These are phyloP conservation scores for Salvia hispanica DNA, from an alignment of 257 asterid genomes.

Conservation along the genomic window DNA sequence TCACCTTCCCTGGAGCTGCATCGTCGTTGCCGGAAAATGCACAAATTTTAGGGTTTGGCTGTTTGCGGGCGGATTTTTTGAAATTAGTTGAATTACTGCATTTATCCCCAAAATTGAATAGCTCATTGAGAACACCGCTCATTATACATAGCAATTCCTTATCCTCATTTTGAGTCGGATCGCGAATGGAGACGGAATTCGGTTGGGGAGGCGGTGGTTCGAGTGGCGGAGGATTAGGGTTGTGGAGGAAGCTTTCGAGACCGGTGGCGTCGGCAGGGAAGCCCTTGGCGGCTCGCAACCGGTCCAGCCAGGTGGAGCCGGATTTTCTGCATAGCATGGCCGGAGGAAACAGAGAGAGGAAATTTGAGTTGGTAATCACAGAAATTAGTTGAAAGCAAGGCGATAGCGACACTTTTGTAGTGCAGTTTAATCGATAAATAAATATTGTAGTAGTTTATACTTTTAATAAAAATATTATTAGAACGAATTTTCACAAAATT, in stretches of 20 bases:
- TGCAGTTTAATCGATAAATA: no score
- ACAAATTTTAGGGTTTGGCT: slow-evolving; percentile 66
- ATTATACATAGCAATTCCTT: slow-evolving; percentile 38
- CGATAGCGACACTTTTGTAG: background rate
- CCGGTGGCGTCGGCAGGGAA: slow-evolving; percentile 50
- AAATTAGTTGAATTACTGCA: slow-evolving; percentile 25
- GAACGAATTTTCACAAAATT: no score
- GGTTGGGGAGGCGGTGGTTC: slow-evolving; percentile 24
- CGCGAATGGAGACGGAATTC: slow-evolving; percentile 20
- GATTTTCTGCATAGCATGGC: slow-evolving; percentile 67
- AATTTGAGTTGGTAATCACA: background rate
- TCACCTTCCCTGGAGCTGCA: slow-evolving; percentile 33
- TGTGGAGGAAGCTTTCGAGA: slow-evolving; percentile 61
- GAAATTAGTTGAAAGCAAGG: background rate
- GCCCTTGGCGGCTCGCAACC: slow-evolving; percentile 79
- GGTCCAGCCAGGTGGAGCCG: slow-evolving; percentile 72
- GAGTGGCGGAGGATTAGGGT: slow-evolving; percentile 37
- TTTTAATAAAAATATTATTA: no score
- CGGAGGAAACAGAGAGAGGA: slow-evolving; percentile 28
- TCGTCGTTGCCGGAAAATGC: slow-evolving; percentile 28
- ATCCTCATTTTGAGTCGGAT: slow-evolving; percentile 33
- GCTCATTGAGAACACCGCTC: slow-evolving; percentile 66
- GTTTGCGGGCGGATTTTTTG: slow-evolving; percentile 67
- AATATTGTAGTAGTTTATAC: no score
- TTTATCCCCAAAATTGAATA: slow-evolving; percentile 69